A percentile compares a stretch with the other conserved stretches of the same genome.
Conservation (phyloP, 129 eudicot genomes). For the Artemisia argyi region DNA sequence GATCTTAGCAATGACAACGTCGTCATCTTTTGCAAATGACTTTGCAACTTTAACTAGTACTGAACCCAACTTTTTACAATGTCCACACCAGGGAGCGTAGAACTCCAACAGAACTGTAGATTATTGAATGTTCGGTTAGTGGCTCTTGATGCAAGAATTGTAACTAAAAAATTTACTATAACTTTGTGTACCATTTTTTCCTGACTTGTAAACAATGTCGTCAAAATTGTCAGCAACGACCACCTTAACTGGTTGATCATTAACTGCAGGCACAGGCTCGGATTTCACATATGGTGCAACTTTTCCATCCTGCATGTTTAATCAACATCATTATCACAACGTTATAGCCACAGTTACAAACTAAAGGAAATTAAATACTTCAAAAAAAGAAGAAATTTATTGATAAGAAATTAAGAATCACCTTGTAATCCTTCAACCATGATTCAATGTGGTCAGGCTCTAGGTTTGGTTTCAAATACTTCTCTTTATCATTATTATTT, state of each 20-base stretch:
- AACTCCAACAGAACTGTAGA: conserved; percentile 76
- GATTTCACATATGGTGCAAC: conserved; percentile 72
- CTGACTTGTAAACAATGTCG: conserved; percentile 76
- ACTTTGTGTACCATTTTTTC: conserved; percentile 64
- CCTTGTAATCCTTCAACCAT: conserved; percentile 87
- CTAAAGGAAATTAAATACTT: not conserved
- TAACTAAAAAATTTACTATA: conserved; percentile 19
- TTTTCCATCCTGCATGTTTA: conserved; percentile 65
- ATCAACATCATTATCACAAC: not conserved
- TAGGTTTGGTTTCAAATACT: conserved; percentile 69
- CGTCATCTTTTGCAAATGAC: conserved; percentile 56
- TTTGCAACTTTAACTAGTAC: conserved; percentile 83
- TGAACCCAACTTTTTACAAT: conserved; percentile 95
- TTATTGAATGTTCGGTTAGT: not conserved
- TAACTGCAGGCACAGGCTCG: conserved; percentile 75
- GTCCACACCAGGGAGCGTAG: conserved; percentile 97
- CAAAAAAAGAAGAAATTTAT: not conserved
- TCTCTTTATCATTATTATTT: conserved; percentile 56
- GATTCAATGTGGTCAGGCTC: conserved; percentile 72
- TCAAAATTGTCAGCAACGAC: conserved; percentile 75
- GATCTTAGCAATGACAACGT: conserved; percentile 79
- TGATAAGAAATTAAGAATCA: conserved; percentile 22
- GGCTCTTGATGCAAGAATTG: not conserved
- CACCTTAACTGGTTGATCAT: conserved; percentile 77
- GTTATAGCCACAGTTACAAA: not conserved